These are phyloP conservation scores for Delphinella strobiligena DNA, from an alignment of 2,329 filamentous ascomycete species.

Conservation along the genomic window DNA sequence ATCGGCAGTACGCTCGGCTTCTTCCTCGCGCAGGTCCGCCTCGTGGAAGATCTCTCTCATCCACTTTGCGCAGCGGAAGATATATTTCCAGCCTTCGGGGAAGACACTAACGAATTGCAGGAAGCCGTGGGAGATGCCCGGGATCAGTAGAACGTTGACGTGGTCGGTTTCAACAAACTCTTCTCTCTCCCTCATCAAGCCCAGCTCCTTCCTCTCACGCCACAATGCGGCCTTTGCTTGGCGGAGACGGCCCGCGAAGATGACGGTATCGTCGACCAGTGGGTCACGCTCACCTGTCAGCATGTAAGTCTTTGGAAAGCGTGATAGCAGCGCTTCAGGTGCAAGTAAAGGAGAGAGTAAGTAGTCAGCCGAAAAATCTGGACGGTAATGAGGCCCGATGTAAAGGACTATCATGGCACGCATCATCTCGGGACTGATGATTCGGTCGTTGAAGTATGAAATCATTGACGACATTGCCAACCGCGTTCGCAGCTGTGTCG, in stretches of 20 bases:
- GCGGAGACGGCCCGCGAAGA: conserved; percentile 82
- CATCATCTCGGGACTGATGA: conserved; percentile 96
- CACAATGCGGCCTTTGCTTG: conserved; percentile 57
- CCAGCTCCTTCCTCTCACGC: conserved; percentile 43
- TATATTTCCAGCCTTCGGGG: conserved; percentile 79
- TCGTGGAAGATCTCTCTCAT: conserved; percentile 63
- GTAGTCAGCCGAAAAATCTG: conserved; percentile 86
- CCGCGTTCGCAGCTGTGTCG: conserved; percentile 57
- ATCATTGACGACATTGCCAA: conserved; percentile 95
- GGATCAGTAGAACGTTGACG: conserved; percentile 73
- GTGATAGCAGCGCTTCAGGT: conserved; percentile 67
- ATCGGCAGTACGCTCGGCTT: conserved; percentile 7
- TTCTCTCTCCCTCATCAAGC: conserved; percentile 34
- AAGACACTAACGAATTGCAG: conserved; percentile 82
- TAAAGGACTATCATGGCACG: conserved; percentile 98
- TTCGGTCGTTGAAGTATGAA: conserved; percentile 92
- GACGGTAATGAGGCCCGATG: conserved; percentile 83
- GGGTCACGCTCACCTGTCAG: conserved; percentile 92
- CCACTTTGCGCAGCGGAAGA: conserved; percentile 69
- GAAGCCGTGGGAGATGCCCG: conserved; percentile 87
- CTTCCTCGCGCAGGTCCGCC: conserved; percentile 22
- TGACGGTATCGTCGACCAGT: conserved; percentile 89
- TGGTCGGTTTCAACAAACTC: conserved; percentile 60
- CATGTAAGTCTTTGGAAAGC: conserved; percentile 92
- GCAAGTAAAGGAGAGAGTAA: conserved; percentile 82